Conservation (phyloP, 345 rosid species). For the Physaria fendleri region DNA sequence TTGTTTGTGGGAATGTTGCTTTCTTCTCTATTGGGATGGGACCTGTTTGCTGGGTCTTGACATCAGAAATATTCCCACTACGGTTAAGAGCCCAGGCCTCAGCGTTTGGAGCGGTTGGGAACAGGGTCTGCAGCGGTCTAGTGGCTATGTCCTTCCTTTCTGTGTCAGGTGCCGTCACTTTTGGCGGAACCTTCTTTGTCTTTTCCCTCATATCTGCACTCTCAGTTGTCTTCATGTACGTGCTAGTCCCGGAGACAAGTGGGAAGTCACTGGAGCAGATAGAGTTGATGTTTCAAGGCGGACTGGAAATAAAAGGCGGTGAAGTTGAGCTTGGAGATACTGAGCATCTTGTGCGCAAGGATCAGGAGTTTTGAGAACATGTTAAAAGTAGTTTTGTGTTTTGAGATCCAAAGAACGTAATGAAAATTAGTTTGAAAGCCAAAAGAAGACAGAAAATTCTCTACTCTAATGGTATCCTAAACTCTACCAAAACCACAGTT, state of each 20-base stretch:
- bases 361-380: constrained; percentile 20
- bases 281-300: constrained; percentile 49
- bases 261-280: constrained; percentile 82
- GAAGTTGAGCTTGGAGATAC: constrained; percentile 68
- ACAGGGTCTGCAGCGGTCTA: constrained; percentile 68
- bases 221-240: constrained; percentile 54
- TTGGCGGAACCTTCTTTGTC: constrained; percentile 58
- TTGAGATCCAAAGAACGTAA: constrained; percentile 3
- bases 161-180: constrained; percentile 46
- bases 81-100: constrained; percentile 75
- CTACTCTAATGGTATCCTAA: too few relatives aligned
- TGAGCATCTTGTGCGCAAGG: constrained; percentile 61
- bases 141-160: constrained; percentile 83
- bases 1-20: constrained; percentile 72
- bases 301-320: constrained; percentile 29
- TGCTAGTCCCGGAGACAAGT: constrained; percentile 64
- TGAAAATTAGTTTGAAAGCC: neutral
- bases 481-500: too few relatives aligned
- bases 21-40: constrained; percentile 83
- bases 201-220: constrained; percentile 56
- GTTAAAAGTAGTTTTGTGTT: constrained; percentile 9
- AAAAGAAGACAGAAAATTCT: constrained; percentile 12
- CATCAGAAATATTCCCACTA: constrained; percentile 74
- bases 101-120: constrained; percentile 72
- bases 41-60: constrained; percentile 76